Conservation (phyloP, 2,329 filamentous ascomycete genomes). For the Alternaria solani region DNA sequence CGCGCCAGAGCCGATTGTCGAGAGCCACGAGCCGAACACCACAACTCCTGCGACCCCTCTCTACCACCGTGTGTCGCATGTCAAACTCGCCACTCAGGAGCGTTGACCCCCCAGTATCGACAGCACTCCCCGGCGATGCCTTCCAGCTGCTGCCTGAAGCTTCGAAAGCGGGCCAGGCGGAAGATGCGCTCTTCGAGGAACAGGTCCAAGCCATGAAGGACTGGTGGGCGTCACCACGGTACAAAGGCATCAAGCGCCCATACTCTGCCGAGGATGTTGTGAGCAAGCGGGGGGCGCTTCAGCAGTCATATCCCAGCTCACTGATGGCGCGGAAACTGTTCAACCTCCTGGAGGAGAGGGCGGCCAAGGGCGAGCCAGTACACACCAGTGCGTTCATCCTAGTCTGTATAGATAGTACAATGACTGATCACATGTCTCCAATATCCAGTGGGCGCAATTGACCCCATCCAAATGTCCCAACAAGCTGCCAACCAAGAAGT, state of each 20-base stretch:
- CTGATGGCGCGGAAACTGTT: slow-evolving; percentile 96
- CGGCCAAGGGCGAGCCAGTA: slow-evolving; percentile 82
- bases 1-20: slow-evolving; percentile 46
- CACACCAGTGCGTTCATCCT: slow-evolving; percentile 76
- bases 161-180: slow-evolving; percentile 78
- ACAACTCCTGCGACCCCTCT: slow-evolving; percentile 50
- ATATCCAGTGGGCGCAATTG: slow-evolving; percentile 86
- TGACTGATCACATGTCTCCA: slow-evolving; percentile 36
- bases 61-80: slow-evolving; percentile 60
- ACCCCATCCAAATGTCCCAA: slow-evolving; percentile 99
- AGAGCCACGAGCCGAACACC: slow-evolving; percentile 34
- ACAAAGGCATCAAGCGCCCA: slow-evolving; percentile 86
- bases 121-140: slow-evolving; percentile 71
- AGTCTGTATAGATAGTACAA: slow-evolving; percentile 32
- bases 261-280: slow-evolving; percentile 92
- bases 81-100: slow-evolving; percentile 60
- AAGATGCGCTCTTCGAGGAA: slow-evolving; percentile 84
- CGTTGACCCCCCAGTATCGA: slow-evolving; percentile 69
- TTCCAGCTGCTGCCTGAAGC: slow-evolving; percentile 85
- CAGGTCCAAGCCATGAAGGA: slow-evolving; percentile 85
- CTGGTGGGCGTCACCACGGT: slow-evolving; percentile 91
- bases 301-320: slow-evolving; percentile 89
- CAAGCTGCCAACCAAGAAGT: slow-evolving; percentile 96
- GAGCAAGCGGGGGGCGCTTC: slow-evolving; percentile 86
- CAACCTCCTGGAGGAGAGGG: slow-evolving; percentile 81